Conservation (phyloP, 192 early-diverging fungal species). For the Coemansia sp. region DNA sequence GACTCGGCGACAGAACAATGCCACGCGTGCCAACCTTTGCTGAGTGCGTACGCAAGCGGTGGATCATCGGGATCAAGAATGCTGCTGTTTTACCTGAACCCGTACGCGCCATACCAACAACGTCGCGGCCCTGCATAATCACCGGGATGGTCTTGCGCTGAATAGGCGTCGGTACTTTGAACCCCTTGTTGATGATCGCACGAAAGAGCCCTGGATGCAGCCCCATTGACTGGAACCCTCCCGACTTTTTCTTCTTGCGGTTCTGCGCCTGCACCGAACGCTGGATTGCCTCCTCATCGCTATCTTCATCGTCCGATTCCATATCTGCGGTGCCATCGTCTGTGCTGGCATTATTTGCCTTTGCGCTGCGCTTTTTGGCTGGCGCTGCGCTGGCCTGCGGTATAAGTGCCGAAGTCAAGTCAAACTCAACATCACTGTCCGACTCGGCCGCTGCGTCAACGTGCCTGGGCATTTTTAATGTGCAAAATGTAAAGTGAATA, state of each 20-base stretch:
- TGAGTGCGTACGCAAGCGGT: conserved; percentile 83
- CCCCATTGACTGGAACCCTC: conserved; percentile 98
- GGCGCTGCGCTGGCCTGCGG: conserved; percentile 24
- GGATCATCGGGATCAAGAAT: conserved; percentile 90
- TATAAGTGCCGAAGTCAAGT: conserved; percentile 51
- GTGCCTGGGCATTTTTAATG: neutral
- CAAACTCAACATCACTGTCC: conserved; percentile 51
- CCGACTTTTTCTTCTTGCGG: conserved; percentile 92
- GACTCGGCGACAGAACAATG: conserved; percentile 87
- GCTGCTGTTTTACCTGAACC: conserved; percentile 98
- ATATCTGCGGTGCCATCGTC: too few species aligned
- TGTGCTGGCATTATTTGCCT: too few species aligned
- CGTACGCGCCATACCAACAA: conserved; percentile 97
- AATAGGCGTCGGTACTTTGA: conserved; percentile 98
- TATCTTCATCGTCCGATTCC: conserved; percentile 11
- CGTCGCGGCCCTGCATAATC: conserved; percentile 86
- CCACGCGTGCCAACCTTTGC: conserved; percentile 80
- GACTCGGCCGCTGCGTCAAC: conserved; percentile 13
- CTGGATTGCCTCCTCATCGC: conserved; percentile 42
- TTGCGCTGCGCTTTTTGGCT: conserved; percentile 9
- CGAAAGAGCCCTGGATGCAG: conserved; percentile 80
- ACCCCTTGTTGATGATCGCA: conserved; percentile 88
- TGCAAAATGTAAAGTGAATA: conserved; percentile 1
- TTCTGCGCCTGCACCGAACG: conserved; percentile 61
- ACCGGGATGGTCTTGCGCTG: conserved; percentile 94